Evolutionary conservation across 2,329 filamentous ascomycete genomes (phyloP), one percentile per base, ranked within the genome.

Genomic region (Ascocoryne sarcoides): DNA sequence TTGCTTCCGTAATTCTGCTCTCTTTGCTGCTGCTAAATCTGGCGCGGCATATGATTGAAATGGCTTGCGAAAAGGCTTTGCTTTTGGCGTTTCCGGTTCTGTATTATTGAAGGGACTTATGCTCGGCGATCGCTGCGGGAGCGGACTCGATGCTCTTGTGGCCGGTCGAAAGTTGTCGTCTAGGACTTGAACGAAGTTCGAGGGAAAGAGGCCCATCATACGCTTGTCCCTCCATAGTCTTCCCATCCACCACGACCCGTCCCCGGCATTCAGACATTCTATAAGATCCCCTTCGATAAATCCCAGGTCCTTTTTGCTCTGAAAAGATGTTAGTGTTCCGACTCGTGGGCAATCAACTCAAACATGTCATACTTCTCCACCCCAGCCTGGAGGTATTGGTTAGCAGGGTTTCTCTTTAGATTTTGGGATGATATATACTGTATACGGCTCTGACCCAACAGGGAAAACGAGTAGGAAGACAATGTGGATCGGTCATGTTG

Each of bases 161-260:
- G 79, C 77, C 45, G 92, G 92, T 42, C 85, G 80, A 60, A 93
- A 96, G 60, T 79, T 76, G 44, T 92, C 79, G 40, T 85, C 83
- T 21, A 98, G 73, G 4, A 98, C 75, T 60, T 93, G 78, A 59
- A 98, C 92, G 59, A 98, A 98, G 65, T 98, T 98, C 56, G 89
- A 95, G 1, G 92, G 92, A 58, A 98, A 98, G 15, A 92, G 71
- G 39, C 92, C 92, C 55, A 95, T 82, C 56, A 90, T 88, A 57
- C 89, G 79, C 62, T 84, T 82, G 65, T 98, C 92, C 53, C 92
- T 79, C 59, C 82, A 85, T 59, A 98, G 66, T 48, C 90, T 79
- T 35, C 92, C 92, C 65, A 89, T 95, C 92, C 92, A 98, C 92
- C 92, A 98, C 34, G 86, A 89, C 38, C 92, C 92, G 65, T 98